A percentile compares a stretch with the other conserved stretches of the same genome.
Conservation (phyloP, 2,329 filamentous ascomycete species). For the Exophiala mesophila region DNA sequence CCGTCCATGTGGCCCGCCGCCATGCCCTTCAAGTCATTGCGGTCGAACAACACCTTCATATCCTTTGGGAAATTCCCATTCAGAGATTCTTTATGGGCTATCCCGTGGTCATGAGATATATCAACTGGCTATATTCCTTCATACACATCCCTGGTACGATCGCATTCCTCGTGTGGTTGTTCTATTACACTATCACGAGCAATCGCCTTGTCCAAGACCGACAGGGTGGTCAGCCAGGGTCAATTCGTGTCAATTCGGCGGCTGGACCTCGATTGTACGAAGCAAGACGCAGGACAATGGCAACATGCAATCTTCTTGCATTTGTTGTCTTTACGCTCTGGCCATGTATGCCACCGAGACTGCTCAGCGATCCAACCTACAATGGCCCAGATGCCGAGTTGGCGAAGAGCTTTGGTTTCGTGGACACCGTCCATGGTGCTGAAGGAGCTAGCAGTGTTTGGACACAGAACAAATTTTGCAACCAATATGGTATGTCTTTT, state of each 20-base stretch:
- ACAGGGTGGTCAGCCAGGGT: conserved; percentile 33
- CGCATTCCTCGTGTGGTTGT: conserved; percentile 62
- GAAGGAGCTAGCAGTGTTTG: conserved; percentile 62
- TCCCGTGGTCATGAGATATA: conserved; percentile 59
- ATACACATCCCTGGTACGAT: conserved; percentile 75
- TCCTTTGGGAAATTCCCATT: conserved; percentile 61
- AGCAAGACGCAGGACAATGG: conserved; percentile 52
- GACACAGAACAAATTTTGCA: conserved; percentile 69
- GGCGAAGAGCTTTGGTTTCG: conserved; percentile 56
- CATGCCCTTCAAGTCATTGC: conserved; percentile 65
- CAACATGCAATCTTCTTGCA: conserved; percentile 55
- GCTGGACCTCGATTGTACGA: conserved; percentile 52
- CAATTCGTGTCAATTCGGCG: conserved; percentile 35
- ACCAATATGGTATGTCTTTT: conserved; percentile 70
- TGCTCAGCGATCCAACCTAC: conserved; percentile 52
- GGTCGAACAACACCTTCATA: conserved; percentile 58
- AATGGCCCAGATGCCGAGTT: conserved; percentile 52
- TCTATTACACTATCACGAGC: conserved; percentile 63
- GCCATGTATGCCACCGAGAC: conserved; percentile 58
- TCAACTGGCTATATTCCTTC: conserved; percentile 69
- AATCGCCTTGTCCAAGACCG: conserved; percentile 44
- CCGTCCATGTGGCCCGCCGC: conserved; percentile 61
- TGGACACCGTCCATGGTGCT: conserved; percentile 55
- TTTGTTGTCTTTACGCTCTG: conserved; percentile 56
- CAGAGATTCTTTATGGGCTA: conserved; percentile 55